phyloP scores from a whole-genome alignment of 176 grass and related monocot species.

The Rhipidocladum racemiflorum region DNA sequence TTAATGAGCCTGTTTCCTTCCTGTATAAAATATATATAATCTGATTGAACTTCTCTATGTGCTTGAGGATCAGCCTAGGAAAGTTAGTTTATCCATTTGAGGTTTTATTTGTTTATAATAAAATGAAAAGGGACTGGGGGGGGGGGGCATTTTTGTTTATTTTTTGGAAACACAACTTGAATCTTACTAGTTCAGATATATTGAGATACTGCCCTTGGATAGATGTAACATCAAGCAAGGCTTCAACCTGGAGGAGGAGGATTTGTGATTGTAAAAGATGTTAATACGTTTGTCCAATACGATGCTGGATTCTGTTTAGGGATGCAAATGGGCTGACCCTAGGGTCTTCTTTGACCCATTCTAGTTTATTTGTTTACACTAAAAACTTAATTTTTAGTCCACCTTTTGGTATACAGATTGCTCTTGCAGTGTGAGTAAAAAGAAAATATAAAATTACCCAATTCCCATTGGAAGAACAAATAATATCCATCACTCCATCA shows the following conservation, averaged over 20 bases:
- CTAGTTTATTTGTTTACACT: no score
- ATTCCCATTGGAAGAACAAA: no score
- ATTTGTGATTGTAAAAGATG: background rate
- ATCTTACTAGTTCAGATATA: background rate
- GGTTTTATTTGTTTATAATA: background rate
- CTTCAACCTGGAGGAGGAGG: background rate
- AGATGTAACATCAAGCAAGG: background rate
- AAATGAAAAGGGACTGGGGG: background rate
- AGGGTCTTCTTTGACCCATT: no score
- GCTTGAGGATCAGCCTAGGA: background rate
- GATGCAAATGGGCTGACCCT: no score
- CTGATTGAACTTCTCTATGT: background rate
- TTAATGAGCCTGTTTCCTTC: background rate
- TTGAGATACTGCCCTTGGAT: background rate
- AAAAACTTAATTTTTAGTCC: no score
- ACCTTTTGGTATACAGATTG: no score
- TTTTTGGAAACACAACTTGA: background rate
- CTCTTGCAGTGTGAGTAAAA: no score
- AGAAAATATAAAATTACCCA: no score
- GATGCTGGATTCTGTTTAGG: background rate
- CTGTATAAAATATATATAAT: background rate
- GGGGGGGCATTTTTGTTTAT: background rate
- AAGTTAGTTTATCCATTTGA: background rate
- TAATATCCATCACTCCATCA: no score
- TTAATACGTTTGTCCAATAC: background rate